Evolutionary conservation across 2,329 filamentous ascomycete genomes (phyloP).

Genomic region (Nothophoma quercina): DNA sequence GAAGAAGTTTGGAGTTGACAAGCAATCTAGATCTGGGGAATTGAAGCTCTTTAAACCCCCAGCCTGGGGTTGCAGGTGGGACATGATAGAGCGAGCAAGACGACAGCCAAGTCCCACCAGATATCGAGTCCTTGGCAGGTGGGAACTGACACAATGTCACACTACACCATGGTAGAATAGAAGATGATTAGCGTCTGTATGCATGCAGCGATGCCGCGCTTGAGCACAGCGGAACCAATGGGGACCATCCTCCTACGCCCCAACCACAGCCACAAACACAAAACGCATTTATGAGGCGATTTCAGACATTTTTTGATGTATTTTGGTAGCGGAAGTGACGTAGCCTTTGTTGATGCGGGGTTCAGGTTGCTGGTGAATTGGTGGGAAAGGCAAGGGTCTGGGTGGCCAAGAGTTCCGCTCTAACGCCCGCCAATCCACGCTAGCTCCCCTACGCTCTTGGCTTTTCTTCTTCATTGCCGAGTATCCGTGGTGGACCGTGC

Average conservation of each 20-base stretch:
- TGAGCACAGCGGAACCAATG: slow-evolving; percentile 16
- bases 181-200: slow-evolving; percentile 19
- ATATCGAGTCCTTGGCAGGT: slow-evolving; percentile 38
- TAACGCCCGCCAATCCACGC: slow-evolving; percentile 22
- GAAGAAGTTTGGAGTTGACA: slow-evolving; percentile 36
- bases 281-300: background rate
- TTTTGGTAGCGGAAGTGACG: slow-evolving; percentile 11
- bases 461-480: slow-evolving; percentile 15
- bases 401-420: slow-evolving; percentile 38
- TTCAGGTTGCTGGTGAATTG: slow-evolving; percentile 15
- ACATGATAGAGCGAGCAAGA: slow-evolving; percentile 27
- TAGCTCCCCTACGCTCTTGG: slow-evolving; percentile 16
- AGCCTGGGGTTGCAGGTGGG: slow-evolving; percentile 27
- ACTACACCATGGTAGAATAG: no score
- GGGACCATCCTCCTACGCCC: background rate
- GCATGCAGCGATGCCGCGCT: slow-evolving; percentile 16
- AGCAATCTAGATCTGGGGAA: slow-evolving; percentile 42
- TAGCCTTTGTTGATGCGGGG: slow-evolving; percentile 31
- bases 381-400: slow-evolving; percentile 15
- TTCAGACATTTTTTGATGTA: background rate
- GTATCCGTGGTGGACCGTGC: slow-evolving; percentile 16
- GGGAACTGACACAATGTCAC: slow-evolving; percentile 34
- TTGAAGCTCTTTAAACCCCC: slow-evolving; percentile 39
- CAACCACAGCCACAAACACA: background rate
- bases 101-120: slow-evolving; percentile 39